Percentiles rank a stretch among this genome's conserved stretches.
Evolutionary conservation across 2,329 filamentous ascomycete genomes (phyloP).

Genomic region (Hymenoscyphus occultus): DNA sequence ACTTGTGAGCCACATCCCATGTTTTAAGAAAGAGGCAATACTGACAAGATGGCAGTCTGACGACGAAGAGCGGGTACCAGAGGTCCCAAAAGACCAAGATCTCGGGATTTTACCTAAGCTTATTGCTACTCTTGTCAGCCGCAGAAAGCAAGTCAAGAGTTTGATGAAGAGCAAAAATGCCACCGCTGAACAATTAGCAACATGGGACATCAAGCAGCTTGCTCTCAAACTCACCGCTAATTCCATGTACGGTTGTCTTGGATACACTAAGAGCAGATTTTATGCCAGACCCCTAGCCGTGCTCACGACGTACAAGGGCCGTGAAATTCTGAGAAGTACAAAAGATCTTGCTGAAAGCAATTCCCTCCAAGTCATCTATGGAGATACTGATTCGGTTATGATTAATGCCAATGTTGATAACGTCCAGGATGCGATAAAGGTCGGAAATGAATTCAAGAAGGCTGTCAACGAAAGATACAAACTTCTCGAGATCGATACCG

Average conservation of each 20-base stretch:
- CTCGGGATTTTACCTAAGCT: constrained; percentile 86
- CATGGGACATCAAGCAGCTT: constrained; percentile 98
- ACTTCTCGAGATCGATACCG: constrained; percentile 94
- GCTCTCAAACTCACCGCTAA: constrained; percentile 97
- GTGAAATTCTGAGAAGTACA: constrained; percentile 93
- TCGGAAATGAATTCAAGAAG: constrained; percentile 92
- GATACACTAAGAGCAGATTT: constrained; percentile 95
- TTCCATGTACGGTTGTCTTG: constrained; percentile 98
- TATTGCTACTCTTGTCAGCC: constrained; percentile 85
- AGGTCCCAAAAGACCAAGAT: constrained; percentile 74
- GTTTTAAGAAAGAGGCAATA: background rate
- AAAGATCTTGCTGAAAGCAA: constrained; percentile 93
- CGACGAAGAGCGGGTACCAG: constrained; percentile 84
- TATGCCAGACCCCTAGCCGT: constrained; percentile 93
- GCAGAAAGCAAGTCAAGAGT: constrained; percentile 88
- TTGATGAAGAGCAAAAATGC: constrained; percentile 94
- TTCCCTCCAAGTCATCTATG: constrained; percentile 92
- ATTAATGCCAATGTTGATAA: constrained; percentile 98
- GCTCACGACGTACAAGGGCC: constrained; percentile 94
- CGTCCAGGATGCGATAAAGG: constrained; percentile 82
- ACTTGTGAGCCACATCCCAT: constrained; percentile 52
- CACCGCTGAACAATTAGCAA: constrained; percentile 79
- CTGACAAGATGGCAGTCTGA: constrained; percentile 50
- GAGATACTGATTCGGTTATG: constrained; percentile 99
- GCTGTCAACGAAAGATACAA: constrained; percentile 92